Evolutionary conservation across 208 protist genomes (phyloP).

Genomic region (Acanthamoeba castellanii): DNA sequence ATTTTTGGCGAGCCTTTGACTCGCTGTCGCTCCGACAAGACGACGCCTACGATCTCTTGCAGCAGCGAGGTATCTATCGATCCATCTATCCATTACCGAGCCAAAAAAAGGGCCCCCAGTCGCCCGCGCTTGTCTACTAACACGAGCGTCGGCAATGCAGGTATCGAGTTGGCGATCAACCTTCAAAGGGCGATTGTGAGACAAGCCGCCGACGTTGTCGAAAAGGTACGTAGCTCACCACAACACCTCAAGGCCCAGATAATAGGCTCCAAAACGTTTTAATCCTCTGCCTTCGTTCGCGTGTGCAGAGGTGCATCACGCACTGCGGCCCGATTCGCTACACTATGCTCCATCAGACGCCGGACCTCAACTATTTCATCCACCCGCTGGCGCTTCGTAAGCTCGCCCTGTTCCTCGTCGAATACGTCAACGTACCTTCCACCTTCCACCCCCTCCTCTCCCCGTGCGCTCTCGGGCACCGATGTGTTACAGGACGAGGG

Average conservation of each 20-base stretch:
- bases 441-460: too few relatives aligned
- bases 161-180: constrained; percentile 62
- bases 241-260: background rate
- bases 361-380: constrained; percentile 67
- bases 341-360: constrained; percentile 52
- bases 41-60: constrained; percentile 27
- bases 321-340: constrained; percentile 55
- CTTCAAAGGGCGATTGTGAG: constrained; percentile 75
- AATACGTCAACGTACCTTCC: constrained; percentile 55
- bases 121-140: background rate
- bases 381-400: constrained; percentile 25
- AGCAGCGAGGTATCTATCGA: constrained; percentile 68
- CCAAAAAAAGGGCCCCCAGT: too few relatives aligned
- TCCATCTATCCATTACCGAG: background rate
- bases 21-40: constrained; percentile 62
- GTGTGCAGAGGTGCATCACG: constrained; percentile 17
- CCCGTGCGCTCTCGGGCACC: background rate
- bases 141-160: background rate
- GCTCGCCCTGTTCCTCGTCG: constrained; percentile 69
- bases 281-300: background rate
- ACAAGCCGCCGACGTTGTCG: constrained; percentile 67
- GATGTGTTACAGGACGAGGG: too few relatives aligned
- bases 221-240: background rate
- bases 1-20: constrained; percentile 76
- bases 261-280: background rate